Evolutionary conservation across 2,329 filamentous ascomycete genomes (phyloP).

Genomic region (Aspergillus viridinutans): DNA sequence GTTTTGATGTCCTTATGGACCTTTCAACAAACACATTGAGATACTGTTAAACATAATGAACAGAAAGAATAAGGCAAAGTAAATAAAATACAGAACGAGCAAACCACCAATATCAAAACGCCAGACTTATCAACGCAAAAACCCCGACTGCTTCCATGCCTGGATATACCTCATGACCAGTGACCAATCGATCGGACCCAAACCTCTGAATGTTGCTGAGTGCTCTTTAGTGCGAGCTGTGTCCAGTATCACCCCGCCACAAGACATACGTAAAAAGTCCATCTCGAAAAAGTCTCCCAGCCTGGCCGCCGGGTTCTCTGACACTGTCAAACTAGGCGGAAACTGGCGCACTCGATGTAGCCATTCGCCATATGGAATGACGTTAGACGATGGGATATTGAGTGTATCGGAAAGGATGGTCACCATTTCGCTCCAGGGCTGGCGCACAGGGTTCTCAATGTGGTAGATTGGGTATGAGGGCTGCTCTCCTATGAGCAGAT

Average conservation of each 20-base stretch:
- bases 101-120: no score
- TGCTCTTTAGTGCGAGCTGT: conserved; percentile 32
- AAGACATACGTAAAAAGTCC: conserved; percentile 41
- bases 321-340: conserved; percentile 8
- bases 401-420: conserved; percentile 26
- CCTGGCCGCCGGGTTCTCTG: conserved; percentile 28
- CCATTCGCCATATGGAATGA: conserved; percentile 41
- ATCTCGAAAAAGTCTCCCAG: conserved; percentile 28
- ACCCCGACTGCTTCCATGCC: conserved; percentile 9
- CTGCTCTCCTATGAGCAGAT: conserved; percentile 26
- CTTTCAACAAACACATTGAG: no score
- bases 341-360: conserved; percentile 29
- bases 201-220: conserved; percentile 21
- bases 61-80: no score
- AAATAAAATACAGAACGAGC: no score
- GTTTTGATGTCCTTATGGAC: no score
- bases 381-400: no score
- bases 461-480: conserved; percentile 39
- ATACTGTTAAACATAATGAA: no score
- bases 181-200: conserved; percentile 4
- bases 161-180: conserved; percentile 10
- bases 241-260: conserved; percentile 42
- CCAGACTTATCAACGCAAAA: no score
- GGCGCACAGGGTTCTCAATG: conserved; percentile 44
- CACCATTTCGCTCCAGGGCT: conserved; percentile 39